phyloP scores from a whole-genome alignment of 768 basidiomycete genomes.

The Boletus rex-veris region DNA sequence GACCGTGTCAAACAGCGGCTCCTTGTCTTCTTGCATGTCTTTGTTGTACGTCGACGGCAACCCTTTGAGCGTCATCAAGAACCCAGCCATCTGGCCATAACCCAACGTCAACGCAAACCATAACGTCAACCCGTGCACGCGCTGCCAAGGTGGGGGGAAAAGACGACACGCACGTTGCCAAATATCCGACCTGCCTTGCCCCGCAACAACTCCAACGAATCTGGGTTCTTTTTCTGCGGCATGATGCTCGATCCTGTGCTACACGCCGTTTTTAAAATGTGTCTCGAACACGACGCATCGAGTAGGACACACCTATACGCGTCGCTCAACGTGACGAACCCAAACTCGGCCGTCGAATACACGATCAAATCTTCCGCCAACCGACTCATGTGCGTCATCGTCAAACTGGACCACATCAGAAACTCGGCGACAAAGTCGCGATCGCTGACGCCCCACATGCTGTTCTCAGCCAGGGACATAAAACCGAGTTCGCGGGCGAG shows the following conservation, averaged over 20 bases:
- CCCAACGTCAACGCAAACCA: background rate
- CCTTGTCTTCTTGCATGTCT: slow-evolving; percentile 98
- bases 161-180: slow-evolving; percentile 61
- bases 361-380: slow-evolving; percentile 96
- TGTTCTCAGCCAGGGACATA: slow-evolving; percentile 86
- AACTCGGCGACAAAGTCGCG: slow-evolving; percentile 97
- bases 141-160: background rate
- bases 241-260: slow-evolving; percentile 99
- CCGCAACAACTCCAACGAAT: slow-evolving; percentile 90
- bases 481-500: slow-evolving; percentile 90
- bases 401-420: slow-evolving; percentile 91
- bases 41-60: slow-evolving; percentile 99
- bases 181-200: slow-evolving; percentile 95
- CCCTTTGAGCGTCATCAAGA: slow-evolving; percentile 96
- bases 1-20: slow-evolving; percentile 91
- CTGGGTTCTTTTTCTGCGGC: slow-evolving; percentile 99
- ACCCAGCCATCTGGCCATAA: slow-evolving; percentile 81
- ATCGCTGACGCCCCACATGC: slow-evolving; percentile 94
- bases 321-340: slow-evolving; percentile 93
- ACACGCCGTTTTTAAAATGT: background rate
- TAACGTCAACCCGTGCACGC: background rate
- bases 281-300: background rate
- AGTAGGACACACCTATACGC: slow-evolving; percentile 76
- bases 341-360: slow-evolving; percentile 96
- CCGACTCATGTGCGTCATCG: slow-evolving; percentile 91